Base-by-base conservation (phyloP, 495 filamentous ascomycete species). In the Penicillium argentinense region DNA sequence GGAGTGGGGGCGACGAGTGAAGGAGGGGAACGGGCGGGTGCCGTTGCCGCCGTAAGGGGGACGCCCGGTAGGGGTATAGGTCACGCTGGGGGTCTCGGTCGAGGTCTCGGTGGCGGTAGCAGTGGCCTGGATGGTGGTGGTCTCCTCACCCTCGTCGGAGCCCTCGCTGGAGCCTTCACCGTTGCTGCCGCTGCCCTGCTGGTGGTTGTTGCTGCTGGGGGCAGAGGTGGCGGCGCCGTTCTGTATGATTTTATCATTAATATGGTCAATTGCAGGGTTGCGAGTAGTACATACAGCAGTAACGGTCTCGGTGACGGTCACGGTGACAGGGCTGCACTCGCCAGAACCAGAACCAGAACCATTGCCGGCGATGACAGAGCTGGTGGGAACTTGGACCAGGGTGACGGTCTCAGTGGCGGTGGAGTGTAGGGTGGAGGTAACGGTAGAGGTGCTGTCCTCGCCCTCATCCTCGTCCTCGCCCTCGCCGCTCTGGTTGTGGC, bases 1-100 rank as follows among this genome's bases (percentile, higher is more conserved):
- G 14, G 33, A 36, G 33, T 19, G 68, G 41, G 65, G 50, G 54
- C 74, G 70, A 47, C 67, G 68, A 18, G 65, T 66, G 32, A 68
- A 58, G 12, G 64, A 49, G 29, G 50, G 44, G 9, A 27, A 14
- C 0, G 34, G 24, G 42, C 59, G 60, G 48, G 52, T 68, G 36
- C 56, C 59, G 45, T 55, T 56, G 34, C 61, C 58, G 53, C 62
- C 55, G 56, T 51, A 50, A 54, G 51, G 27, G 49, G 26, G 29
- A 26, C 23, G 43, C 32, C 47, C 47, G 29, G 65, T 55, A 22
- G 45, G 40, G 32, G 68, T 75, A 49, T 66, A 63, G 54, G 73
- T 72, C 56, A 48, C 54, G 54, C 51, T 64, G 42, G 66, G 64
- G 41, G 59, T 46, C 17, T 47, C 40, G 50, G 52, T 52, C 39